Evolutionary conservation across 2,329 filamentous ascomycete genomes (phyloP), one percentile per base, ranked within the genome.

Genomic region (Cordyceps militaris): DNA sequence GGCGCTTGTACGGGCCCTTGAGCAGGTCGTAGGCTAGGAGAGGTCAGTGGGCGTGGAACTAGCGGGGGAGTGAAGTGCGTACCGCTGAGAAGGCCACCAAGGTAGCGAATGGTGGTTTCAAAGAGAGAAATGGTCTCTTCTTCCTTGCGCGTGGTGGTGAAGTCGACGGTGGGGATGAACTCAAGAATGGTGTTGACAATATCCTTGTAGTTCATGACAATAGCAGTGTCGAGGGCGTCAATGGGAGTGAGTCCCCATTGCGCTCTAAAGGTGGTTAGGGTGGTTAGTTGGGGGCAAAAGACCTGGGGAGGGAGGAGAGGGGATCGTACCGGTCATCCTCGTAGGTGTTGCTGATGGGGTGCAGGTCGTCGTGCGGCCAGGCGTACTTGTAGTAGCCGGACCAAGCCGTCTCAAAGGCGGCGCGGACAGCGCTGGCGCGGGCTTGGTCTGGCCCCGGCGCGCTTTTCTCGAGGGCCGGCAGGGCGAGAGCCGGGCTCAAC

Each of bases 31-130:
- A 86, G 7, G 78, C 79, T 81, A 23, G 47, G 21, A 9, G 32
- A 32, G 10, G 28, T 56, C 34, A 56, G 52, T 10, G 16, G 24
- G 38, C 16, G 14, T 9, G 23, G 34, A 16, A 16, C 3, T 14
- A 13, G 34, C 1, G 13, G n/a, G 34, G 13, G 24, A 6, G 5
- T 1, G 24, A n/a, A 1, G 7, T 40, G 32, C 40, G 14, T 63
- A 81, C 86, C 89, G 2, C 91, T 88, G 9, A 96, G 68, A 65
- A 96, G 78, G 16, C 91, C 91, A 10, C 83, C 91, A 1, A 96
- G 74, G 66, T 96, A 96, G 28, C 91, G 85, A 66, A 96, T 96
- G 0, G 89, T 96, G 0, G 90, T 95, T 72, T 96, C 91, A 66
- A 96, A 96, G 8, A 96, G 72, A 38, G 87, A 93, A 50, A 96